A percentile compares a stretch with the other conserved stretches of the same genome.
These are phyloP conservation scores for Diaporthe vaccinii DNA, from an alignment of 2,329 filamentous ascomycete species.

Conservation along the genomic window DNA sequence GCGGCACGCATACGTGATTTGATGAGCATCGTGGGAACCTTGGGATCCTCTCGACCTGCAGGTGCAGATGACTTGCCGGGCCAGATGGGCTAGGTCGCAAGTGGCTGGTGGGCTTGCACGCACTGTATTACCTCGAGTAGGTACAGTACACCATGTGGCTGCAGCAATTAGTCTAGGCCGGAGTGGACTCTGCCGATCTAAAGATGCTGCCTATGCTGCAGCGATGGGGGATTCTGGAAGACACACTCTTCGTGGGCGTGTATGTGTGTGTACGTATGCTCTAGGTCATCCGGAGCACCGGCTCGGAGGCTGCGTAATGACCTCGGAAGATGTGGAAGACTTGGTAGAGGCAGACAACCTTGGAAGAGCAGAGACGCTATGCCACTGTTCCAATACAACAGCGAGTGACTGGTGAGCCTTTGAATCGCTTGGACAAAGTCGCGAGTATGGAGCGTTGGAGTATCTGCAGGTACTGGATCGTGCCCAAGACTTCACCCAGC, in stretches of 20 bases:
- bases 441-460: constrained; percentile 27
- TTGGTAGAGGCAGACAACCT: not conserved
- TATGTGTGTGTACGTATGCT: not conserved
- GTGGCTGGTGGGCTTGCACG: constrained; percentile 8
- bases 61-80: constrained; percentile 34
- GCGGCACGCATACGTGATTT: constrained; percentile 36
- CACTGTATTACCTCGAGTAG: not conserved
- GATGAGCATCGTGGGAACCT: constrained; percentile 30
- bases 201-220: not conserved
- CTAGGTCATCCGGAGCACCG: not conserved
- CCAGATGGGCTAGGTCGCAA: constrained; percentile 12
- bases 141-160: not conserved
- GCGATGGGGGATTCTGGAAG: not conserved
- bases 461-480: constrained; percentile 40
- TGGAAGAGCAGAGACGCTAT: not conserved
- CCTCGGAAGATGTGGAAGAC: not conserved
- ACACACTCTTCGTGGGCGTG: not conserved
- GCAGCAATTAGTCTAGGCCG: constrained; percentile 21
- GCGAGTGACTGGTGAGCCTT: not conserved
- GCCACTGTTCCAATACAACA: not conserved
- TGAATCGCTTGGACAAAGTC: not conserved
- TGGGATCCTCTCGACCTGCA: constrained; percentile 32
- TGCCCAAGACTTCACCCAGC: constrained; percentile 34
- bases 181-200: constrained; percentile 20
- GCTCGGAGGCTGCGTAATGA: not conserved